A percentile compares a stretch with the other conserved stretches of the same genome.
Evolutionary conservation across 305 asterid genomes (phyloP).

Genomic region (Fraxinus greggii): DNA sequence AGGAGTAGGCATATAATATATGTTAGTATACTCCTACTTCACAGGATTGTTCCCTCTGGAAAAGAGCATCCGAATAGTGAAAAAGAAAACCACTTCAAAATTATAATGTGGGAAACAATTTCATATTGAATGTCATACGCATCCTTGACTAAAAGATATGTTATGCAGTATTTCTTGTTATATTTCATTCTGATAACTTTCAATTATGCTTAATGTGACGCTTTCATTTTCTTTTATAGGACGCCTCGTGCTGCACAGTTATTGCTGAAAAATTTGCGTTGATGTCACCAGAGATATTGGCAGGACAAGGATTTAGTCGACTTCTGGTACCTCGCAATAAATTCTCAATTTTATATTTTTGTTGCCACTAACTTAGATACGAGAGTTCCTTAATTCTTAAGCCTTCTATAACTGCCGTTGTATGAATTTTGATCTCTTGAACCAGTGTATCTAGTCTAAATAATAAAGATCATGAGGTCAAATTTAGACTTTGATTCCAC

Average conservation of each 20-base stretch:
- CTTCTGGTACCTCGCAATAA: slow-evolving; percentile 55
- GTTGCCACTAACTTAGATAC: not conserved
- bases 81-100: not conserved
- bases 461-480: not conserved
- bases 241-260: slow-evolving; percentile 66
- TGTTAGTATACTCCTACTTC: not conserved
- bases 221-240: slow-evolving; percentile 43
- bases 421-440: not conserved
- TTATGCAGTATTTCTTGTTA: not conserved
- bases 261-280: slow-evolving; percentile 60
- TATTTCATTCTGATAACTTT: not conserved
- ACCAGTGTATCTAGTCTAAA: not conserved
- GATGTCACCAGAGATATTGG: slow-evolving; percentile 64
- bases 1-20: not conserved
- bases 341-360: slow-evolving; percentile 9
- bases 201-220: not conserved
- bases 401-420: not conserved
- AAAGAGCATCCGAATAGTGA: not conserved
- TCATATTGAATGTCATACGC: slow-evolving; percentile 1
- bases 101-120: not conserved
- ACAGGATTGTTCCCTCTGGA: not conserved
- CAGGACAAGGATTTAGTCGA: slow-evolving; percentile 73
- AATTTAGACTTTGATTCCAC: slow-evolving; percentile 11
- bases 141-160: not conserved
- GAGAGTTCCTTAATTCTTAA: not conserved